Base-by-base conservation (phyloP, 208 protist genomes). In the Dictyostelium gargantuum region DNA sequence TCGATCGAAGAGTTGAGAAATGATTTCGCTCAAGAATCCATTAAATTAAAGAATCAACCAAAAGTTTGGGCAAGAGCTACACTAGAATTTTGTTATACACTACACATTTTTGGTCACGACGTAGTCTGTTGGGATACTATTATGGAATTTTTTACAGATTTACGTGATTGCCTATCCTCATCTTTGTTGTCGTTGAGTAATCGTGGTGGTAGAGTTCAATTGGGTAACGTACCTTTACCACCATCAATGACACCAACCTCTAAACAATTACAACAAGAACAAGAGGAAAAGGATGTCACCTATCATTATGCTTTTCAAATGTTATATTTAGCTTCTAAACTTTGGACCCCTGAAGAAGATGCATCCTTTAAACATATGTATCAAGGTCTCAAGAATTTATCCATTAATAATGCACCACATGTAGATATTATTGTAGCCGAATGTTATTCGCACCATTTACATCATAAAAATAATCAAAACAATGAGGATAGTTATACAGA, bases 221-320 rank as follows among this genome's bases (percentile, higher is more conserved):
- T 44, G 26, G 35, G 72, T 23, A 54, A 10, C 10, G n/a, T 21
- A 17, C 38, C 15, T n/a, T 35, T 52, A 46, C 52, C 38, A 32
- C 35, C 38, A 10, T 72, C 56, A 72, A 50, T 32, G 35, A 13
- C 38, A 38, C 35, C 21, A 35, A 54, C 29, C 23, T 15, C 40
- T 0, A 32, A 46, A 48, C 46, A 68, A 21, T 21, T 63, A 23
- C 35, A 66, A 73, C 17, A 74, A 4, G 70, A 92, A 35, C 63
- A 84, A n/a, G 82, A 89, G 3, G 82, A 89, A n/a, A 89, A 89
- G 21, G 82, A 89, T 21, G 40, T 54, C 0, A 89, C 66, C 26
- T 84, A 73, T 66, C 86, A 92, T 35, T 84, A 84, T 40, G 86
- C 77, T 42, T 32, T 92, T 21, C 63, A 75, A 48, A 84, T 84